Evolutionary conservation across 495 filamentous ascomycete genomes (phyloP).

Genomic region (Podospora fimiseda): DNA sequence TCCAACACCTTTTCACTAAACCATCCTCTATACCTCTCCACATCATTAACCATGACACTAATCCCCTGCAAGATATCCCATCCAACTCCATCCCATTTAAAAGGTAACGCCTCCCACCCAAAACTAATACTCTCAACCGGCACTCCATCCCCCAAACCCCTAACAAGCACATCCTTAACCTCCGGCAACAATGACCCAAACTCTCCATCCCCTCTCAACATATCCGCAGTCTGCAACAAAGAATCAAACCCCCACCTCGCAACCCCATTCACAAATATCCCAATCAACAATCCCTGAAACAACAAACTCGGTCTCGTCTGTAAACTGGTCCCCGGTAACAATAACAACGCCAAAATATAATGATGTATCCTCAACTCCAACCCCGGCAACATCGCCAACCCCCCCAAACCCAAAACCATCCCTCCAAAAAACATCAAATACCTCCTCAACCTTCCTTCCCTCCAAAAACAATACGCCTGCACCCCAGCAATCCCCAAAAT

Average conservation of each 20-base stretch:
- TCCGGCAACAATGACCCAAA: slow-evolving; percentile 63
- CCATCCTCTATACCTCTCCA: slow-evolving; percentile 22
- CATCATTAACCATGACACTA: slow-evolving; percentile 26
- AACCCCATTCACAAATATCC: slow-evolving; percentile 87
- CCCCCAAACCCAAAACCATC: slow-evolving; percentile 50
- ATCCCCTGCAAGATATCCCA: slow-evolving; percentile 14
- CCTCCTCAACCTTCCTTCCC: slow-evolving; percentile 60
- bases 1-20: slow-evolving; percentile 15
- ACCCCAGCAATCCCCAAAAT: slow-evolving; percentile 53
- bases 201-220: slow-evolving; percentile 63
- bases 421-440: slow-evolving; percentile 67
- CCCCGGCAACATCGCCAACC: slow-evolving; percentile 66
- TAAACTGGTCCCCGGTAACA: slow-evolving; percentile 79
- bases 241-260: slow-evolving; percentile 90
- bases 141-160: slow-evolving; percentile 6
- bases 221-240: slow-evolving; percentile 74
- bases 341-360: slow-evolving; percentile 76
- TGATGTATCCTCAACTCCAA: slow-evolving; percentile 90
- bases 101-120: slow-evolving; percentile 40
- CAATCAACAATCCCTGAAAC: slow-evolving; percentile 80
- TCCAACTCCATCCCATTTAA: neutral
- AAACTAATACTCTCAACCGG: slow-evolving; percentile 39
- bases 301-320: slow-evolving; percentile 71
- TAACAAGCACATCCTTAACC: slow-evolving; percentile 45
- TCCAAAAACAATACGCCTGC: slow-evolving; percentile 69